Evolutionary conservation across 2,329 filamentous ascomycete genomes (phyloP), one percentile per base, ranked within the genome.

Genomic region (Lojkania enalia): DNA sequence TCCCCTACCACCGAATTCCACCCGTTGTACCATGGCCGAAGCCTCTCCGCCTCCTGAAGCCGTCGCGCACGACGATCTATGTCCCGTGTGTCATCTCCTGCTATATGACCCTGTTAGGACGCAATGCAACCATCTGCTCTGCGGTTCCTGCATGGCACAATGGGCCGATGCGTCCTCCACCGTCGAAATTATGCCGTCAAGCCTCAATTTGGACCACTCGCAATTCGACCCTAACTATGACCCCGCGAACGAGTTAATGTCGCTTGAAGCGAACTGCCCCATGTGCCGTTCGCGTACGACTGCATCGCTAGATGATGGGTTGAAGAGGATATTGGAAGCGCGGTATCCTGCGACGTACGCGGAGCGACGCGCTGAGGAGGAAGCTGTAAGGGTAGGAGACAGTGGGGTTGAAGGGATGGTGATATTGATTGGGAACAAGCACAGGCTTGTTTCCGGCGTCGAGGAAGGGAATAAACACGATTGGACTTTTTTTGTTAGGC

Each of bases 401-500:
- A 62, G 59, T 4, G 33, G 33, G 9, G 59, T 72, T 1, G 65
- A 75, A 44, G 68, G 68, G 3, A 47, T 77, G 19, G 74, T 71
- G 30, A 60, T 77, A 3, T 64, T 74, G 45, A 70, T 76, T 39
- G 74, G 74, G 13, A 76, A 76, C 42, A 63, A 61, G 40, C 74
- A 76, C 51, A 44, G 53, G 9, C 51, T 69, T 3, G 39, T 54
- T n/a, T 37, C 48, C 12, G 23, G 21, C 5, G 46, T 36, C 13
- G 14, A 51, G 21, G 40, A 63, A 31, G 40, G 55, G 43, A 75
- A 74, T 35, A 52, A 63, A 43, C 74, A 76, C 48, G 64, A 72
- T 21, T 77, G 74, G 74, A 71, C 65, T 0, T 76, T 76, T 48
- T 77, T 76, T 49, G 70, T 76, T 4, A 51, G 63, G n/a, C 60